Percentiles rank a stretch among this genome's conserved stretches.
Evolutionary conservation across 345 rosid genomes (phyloP).

Genomic region (Rubroshorea leprosula): DNA sequence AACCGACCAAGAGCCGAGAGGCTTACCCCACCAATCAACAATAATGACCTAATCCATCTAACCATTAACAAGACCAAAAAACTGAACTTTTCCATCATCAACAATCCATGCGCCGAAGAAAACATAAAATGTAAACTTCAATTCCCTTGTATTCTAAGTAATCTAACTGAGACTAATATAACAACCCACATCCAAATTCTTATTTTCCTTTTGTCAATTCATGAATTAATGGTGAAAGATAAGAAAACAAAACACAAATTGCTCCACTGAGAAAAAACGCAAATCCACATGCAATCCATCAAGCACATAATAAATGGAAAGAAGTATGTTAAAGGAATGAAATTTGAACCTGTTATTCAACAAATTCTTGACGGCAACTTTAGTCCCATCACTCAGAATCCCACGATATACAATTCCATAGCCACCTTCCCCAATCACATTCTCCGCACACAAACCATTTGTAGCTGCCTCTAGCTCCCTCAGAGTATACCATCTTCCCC

Average conservation of each 20-base stretch:
- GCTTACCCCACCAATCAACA: background rate
- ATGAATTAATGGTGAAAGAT: too few species aligned
- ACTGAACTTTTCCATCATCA: too few species aligned
- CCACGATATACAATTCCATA: constrained; percentile 93
- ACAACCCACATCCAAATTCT: background rate
- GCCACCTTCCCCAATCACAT: constrained; percentile 97
- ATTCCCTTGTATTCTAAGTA: too few species aligned
- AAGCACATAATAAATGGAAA: background rate
- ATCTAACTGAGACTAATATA: background rate
- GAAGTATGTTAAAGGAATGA: background rate
- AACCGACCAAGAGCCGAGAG: background rate
- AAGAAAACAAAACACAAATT: background rate
- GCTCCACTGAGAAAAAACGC: background rate
- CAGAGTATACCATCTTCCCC: constrained; percentile 98
- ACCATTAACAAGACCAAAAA: too few species aligned
- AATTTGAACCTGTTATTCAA: constrained; percentile 67
- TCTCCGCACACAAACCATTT: constrained; percentile 71
- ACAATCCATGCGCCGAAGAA: too few species aligned
- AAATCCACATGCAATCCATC: background rate
- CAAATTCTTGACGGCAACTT: constrained; percentile 83
- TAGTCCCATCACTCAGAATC: constrained; percentile 66
- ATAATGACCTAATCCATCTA: background rate
- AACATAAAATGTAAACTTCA: too few species aligned
- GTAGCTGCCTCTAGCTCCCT: constrained; percentile 90
- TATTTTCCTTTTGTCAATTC: background rate